phyloP scores from a whole-genome alignment of 2,329 filamentous ascomycete species.

The Teratosphaeria zuluensis region DNA sequence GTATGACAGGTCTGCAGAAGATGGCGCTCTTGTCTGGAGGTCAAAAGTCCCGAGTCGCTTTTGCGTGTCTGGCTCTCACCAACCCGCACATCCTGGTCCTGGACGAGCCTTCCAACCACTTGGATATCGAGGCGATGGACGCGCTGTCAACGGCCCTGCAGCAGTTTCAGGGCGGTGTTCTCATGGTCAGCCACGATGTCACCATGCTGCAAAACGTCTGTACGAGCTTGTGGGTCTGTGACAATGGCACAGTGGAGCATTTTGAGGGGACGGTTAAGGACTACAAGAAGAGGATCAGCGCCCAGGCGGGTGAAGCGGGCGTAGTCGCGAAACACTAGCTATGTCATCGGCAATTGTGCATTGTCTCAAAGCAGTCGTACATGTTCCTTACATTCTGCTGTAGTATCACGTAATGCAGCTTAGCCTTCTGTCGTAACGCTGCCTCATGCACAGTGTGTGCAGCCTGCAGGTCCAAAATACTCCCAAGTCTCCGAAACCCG shows the following conservation, averaged over 20 bases:
- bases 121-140: constrained; percentile 99
- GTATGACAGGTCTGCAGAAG: constrained; percentile 92
- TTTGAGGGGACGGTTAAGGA: constrained; percentile 91
- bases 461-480: neutral
- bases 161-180: constrained; percentile 83
- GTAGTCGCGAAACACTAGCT: constrained; percentile 45
- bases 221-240: constrained; percentile 91
- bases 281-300: constrained; percentile 93
- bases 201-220: constrained; percentile 98
- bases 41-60: constrained; percentile 96
- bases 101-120: constrained; percentile 95
- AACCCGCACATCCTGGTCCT: constrained; percentile 97
- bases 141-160: constrained; percentile 70
- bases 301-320: constrained; percentile 69
- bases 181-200: constrained; percentile 99
- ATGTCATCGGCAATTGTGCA: neutral
- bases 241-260: constrained; percentile 86
- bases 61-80: constrained; percentile 85
- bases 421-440: neutral
- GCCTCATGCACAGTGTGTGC: neutral
- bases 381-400: neutral
- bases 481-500: neutral
- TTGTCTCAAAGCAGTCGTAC: neutral
- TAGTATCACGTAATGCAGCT: neutral
- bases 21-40: constrained; percentile 91